Evolutionary conservation across 768 basidiomycete species (phyloP).

Genomic region (Zangia roseola): DNA sequence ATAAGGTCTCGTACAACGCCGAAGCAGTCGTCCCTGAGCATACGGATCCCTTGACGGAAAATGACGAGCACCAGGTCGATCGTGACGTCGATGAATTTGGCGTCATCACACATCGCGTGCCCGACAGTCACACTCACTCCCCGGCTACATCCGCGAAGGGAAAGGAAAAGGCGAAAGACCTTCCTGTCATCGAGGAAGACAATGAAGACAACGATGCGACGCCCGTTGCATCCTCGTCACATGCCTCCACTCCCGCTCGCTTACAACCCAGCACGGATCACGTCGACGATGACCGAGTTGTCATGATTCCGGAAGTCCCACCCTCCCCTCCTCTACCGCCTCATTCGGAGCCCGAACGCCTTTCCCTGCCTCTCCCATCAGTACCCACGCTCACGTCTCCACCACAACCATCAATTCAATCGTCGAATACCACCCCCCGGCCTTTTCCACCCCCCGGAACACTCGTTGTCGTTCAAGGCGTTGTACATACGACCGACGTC

Average conservation of each 20-base stretch:
- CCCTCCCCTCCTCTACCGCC: conserved; percentile 10
- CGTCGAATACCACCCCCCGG: conserved; percentile 25
- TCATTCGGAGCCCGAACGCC: conserved; percentile 10
- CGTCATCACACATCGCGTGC: conserved; percentile 26
- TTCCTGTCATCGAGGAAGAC: conserved; percentile 5
- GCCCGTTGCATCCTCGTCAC: conserved; percentile 21
- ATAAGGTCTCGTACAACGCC: conserved; percentile 8
- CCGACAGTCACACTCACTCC: conserved; percentile 29
- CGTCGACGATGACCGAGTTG: conserved; percentile 19
- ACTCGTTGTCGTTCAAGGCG: conserved; percentile 80
- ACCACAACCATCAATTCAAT: conserved; percentile 24
- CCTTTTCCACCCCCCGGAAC: conserved; percentile 75
- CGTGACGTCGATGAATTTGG: conserved; percentile 29
- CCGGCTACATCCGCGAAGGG: conserved; percentile 30
- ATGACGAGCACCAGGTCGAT: conserved; percentile 30
- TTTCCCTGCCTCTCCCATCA: conserved; percentile 11
- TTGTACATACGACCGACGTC: conserved; percentile 75
- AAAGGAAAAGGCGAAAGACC: conserved; percentile 35
- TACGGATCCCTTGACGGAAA: conserved; percentile 16
- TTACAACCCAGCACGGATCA: conserved; percentile 1
- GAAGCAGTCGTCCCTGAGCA: conserved; percentile 15
- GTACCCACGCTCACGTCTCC: conserved; percentile 14
- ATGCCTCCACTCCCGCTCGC: conserved; percentile 3
- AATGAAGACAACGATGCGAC: not conserved
- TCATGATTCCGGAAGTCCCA: conserved; percentile 18